Evolutionary conservation across 441 rosid species (phyloP), one percentile per base, ranked within the genome.

Genomic region (Erodium moschatum): DNA sequence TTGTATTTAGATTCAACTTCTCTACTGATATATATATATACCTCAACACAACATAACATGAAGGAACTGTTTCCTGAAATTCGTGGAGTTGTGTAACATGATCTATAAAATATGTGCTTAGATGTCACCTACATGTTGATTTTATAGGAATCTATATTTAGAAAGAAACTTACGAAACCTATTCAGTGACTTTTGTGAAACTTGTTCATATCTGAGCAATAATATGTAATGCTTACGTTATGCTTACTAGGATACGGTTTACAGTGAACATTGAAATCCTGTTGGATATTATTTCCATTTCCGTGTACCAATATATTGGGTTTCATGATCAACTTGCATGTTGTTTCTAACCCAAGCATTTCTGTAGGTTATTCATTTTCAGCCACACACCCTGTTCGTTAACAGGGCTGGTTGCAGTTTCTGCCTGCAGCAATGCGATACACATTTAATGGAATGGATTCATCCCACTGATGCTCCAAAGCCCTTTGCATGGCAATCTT

Each of bases 381-480:
- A 89, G 81, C 96, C 98, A 13, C 86, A 88, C 81, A 88, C 90
- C 74, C 79, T 92, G 74, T 92, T 92, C 74, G 78, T 89, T 70
- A 96, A 96, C 72, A 85, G 98, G 79, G 78, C 85, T 73, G 99
- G 98, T 67, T 58, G 76, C 66, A 84, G 89, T 73, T 71, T 96
- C 77, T 89, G 92, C 83, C 73, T 96, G 69, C 97, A 84, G 78
- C 99, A 95, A 80, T 90, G 95, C 67, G 92, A 87, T 80, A 87
- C 95, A 63, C 90, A 84, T 74, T 75, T 77, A 61, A 85, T 81
- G 73, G 92, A 89, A 75, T 87, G 97, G 95, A 82, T 95, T 81
- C 85, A 82, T 86, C 95, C 99, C 40, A 82, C 83, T 71, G 97
- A 90, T 84, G 87, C 90, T 75, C 97, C 99, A 64, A 89, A 89